Conservation (phyloP, 768 basidiomycete genomes). For the Amanita inopinata region DNA sequence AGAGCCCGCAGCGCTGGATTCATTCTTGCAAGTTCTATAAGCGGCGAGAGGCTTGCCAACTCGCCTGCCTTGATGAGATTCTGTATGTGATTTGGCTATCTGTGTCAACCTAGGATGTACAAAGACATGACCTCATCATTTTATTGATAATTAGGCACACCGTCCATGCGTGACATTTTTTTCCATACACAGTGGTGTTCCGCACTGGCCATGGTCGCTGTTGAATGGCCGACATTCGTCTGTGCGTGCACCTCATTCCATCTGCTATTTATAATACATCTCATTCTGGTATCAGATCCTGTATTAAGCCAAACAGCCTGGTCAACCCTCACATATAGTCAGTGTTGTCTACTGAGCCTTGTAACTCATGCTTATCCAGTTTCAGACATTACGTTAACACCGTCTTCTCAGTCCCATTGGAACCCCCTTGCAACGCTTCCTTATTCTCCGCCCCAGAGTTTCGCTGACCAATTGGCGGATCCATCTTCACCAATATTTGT, state of each 20-base stretch:
- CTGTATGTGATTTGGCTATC: conserved; percentile 39
- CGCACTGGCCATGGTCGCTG: conserved; percentile 84
- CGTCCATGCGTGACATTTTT: conserved; percentile 84
- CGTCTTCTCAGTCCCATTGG: conserved; percentile 45
- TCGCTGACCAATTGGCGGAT: conserved; percentile 65
- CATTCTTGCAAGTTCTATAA: conserved; percentile 85
- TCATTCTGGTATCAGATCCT: conserved; percentile 53
- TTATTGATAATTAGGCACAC: conserved; percentile 52
- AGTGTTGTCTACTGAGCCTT: conserved; percentile 12
- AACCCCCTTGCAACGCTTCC: conserved; percentile 48
- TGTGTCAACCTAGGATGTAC: conserved; percentile 3
- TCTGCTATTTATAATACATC: conserved; percentile 9
- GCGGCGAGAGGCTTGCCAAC: conserved; percentile 79
- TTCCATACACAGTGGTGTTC: conserved; percentile 93
- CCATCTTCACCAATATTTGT: conserved; percentile 69
- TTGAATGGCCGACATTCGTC: conserved; percentile 88
- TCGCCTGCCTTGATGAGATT: conserved; percentile 85
- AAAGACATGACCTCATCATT: conserved; percentile 7
- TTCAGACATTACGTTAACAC: conserved; percentile 66
- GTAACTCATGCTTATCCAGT: conserved; percentile 7
- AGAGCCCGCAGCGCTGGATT: conserved; percentile 78
- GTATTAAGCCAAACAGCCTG: conserved; percentile 81
- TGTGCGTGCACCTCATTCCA: conserved; percentile 43
- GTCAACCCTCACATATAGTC: conserved; percentile 75
- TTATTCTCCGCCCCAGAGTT: conserved; percentile 60